phyloP scores from a whole-genome alignment of 805 yeast genomes.

The Saccharomycopsis amapae region DNA sequence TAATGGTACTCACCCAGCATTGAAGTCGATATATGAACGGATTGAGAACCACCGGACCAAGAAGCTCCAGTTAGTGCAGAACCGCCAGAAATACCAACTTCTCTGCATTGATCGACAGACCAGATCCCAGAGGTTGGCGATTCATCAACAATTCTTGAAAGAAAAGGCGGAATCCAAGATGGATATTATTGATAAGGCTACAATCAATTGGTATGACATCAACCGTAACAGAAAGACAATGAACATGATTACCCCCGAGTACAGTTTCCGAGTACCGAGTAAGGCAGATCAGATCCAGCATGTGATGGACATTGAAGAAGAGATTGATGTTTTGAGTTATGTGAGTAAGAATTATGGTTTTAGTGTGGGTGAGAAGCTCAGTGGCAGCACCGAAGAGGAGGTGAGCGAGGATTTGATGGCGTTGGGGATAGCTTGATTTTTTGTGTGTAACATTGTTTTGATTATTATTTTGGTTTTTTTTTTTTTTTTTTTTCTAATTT shows the following conservation, averaged over 20 bases:
- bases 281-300: slow-evolving; percentile 51
- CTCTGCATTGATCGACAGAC: slow-evolving; percentile 78
- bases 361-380: slow-evolving; percentile 73
- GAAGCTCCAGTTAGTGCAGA: slow-evolving; percentile 46
- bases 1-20: slow-evolving; percentile 88
- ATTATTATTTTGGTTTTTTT: no score
- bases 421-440: slow-evolving; percentile 30
- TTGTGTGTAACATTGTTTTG: no score
- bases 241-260: slow-evolving; percentile 53
- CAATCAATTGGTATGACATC: slow-evolving; percentile 85
- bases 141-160: slow-evolving; percentile 78
- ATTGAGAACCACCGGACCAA: slow-evolving; percentile 70
- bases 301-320: slow-evolving; percentile 57
- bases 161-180: slow-evolving; percentile 59
- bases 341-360: slow-evolving; percentile 62
- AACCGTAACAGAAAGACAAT: slow-evolving; percentile 80
- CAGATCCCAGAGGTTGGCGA: slow-evolving; percentile 64
- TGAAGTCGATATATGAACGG: slow-evolving; percentile 60
- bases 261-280: slow-evolving; percentile 33
- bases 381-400: slow-evolving; percentile 63
- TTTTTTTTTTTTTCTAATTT: no score
- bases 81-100: slow-evolving; percentile 55
- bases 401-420: slow-evolving; percentile 63
- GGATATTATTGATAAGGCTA: slow-evolving; percentile 60
- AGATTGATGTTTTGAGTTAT: slow-evolving; percentile 65